phyloP scores from a whole-genome alignment of 805 yeast species.

The Alloascoidea africana region DNA sequence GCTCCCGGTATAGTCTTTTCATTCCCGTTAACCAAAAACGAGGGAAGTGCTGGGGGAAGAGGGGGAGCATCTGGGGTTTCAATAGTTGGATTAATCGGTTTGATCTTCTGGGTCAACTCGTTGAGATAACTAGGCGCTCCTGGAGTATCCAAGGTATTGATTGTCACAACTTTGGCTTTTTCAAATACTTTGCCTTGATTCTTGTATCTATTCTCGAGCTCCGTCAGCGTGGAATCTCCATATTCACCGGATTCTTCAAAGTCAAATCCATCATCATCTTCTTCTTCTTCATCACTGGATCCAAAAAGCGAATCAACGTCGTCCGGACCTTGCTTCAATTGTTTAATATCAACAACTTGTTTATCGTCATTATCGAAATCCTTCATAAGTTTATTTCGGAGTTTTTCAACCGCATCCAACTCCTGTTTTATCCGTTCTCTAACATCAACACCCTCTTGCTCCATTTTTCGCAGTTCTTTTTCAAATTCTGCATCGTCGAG shows the following conservation, averaged over 20 bases:
- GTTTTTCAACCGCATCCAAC: neutral
- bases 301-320: no score
- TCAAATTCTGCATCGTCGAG: neutral
- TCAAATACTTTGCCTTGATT: neutral
- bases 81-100: neutral
- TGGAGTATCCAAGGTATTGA: neutral
- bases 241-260: no score
- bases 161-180: neutral
- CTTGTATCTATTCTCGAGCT: neutral
- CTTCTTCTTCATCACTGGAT: no score
- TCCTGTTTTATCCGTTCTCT: neutral
- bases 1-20: conserved; percentile 6
- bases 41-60: conserved; percentile 12
- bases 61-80: conserved; percentile 5
- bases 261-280: no score
- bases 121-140: neutral
- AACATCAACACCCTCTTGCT: neutral
- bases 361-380: neutral
- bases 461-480: neutral
- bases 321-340: no score
- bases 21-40: neutral
- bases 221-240: conserved; percentile 1
- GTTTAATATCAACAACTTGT: neutral
- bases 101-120: neutral
- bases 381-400: neutral